Evolutionary conservation across 2,329 filamentous ascomycete genomes (phyloP).

Genomic region (Pseudogymnoascus destructans): DNA sequence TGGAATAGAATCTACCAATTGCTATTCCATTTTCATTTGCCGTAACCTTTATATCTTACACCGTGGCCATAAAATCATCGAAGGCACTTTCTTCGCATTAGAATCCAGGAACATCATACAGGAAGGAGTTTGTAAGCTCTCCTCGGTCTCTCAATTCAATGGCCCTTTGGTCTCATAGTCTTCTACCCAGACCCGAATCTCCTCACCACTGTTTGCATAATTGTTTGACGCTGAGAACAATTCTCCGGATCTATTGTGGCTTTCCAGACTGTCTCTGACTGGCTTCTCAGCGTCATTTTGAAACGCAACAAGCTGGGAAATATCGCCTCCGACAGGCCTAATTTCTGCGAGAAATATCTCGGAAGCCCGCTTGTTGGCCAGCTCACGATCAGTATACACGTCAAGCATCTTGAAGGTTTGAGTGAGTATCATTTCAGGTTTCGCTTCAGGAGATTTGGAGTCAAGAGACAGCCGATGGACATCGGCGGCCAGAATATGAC

Average conservation of each 20-base stretch:
- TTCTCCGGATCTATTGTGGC: background rate
- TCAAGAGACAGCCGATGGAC: background rate
- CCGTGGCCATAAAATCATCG: background rate
- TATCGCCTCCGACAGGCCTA: background rate
- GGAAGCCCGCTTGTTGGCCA: background rate
- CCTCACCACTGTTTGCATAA: background rate
- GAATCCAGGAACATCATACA: background rate
- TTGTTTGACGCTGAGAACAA: background rate
- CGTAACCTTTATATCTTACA: background rate
- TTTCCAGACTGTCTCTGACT: background rate
- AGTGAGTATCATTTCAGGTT: background rate
- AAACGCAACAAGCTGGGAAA: background rate
- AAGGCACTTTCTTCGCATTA: background rate
- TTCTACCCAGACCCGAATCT: background rate
- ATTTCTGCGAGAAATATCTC: background rate
- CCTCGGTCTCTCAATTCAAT: background rate
- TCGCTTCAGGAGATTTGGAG: background rate
- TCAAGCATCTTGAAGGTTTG: background rate
- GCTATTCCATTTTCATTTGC: background rate
- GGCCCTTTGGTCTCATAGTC: background rate
- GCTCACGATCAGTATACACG: background rate
- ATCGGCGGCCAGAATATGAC: background rate
- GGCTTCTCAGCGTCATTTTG: background rate
- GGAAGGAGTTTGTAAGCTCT: background rate
- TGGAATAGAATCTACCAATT: background rate